Evolutionary conservation across 495 filamentous ascomycete genomes (phyloP).

Genomic region (Amorphotheca resinae): DNA sequence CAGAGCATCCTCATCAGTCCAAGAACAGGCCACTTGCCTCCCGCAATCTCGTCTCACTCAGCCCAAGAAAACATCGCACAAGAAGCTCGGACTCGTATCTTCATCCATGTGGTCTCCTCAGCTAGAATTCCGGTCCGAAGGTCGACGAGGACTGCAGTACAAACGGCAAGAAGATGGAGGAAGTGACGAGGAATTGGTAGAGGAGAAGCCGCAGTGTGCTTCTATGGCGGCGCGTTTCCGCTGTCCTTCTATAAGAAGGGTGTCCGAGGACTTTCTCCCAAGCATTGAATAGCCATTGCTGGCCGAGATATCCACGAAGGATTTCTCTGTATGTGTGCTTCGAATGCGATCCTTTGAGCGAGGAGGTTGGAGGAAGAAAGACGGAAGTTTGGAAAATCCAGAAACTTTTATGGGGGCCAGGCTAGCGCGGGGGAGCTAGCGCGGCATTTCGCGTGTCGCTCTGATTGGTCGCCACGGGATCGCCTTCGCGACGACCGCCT

Average conservation of each 20-base stretch:
- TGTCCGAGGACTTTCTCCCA: slow-evolving; percentile 99
- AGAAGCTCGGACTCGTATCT: slow-evolving; percentile 75
- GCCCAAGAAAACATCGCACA: slow-evolving; percentile 24
- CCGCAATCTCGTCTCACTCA: slow-evolving; percentile 21
- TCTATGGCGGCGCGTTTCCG: slow-evolving; percentile 99
- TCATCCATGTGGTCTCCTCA: slow-evolving; percentile 52
- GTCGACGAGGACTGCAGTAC: slow-evolving; percentile 19
- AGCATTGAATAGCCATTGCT: slow-evolving; percentile 46
- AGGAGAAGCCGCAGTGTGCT: slow-evolving; percentile 52
- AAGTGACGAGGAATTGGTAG: slow-evolving; percentile 47
- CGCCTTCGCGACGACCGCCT: not conserved
- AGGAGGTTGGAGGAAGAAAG: slow-evolving; percentile 49
- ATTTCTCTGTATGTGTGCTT: slow-evolving; percentile 91
- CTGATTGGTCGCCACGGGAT: not conserved
- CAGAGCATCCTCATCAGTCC: slow-evolving; percentile 19
- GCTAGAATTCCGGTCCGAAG: slow-evolving; percentile 8
- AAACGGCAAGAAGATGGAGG: slow-evolving; percentile 31
- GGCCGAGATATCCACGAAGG: slow-evolving; percentile 25
- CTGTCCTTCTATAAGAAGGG: slow-evolving; percentile 47
- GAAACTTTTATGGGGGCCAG: slow-evolving; percentile 15
- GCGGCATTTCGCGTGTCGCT: not conserved
- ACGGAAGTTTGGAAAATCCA: slow-evolving; percentile 2
- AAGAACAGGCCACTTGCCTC: slow-evolving; percentile 27
- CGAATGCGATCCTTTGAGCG: slow-evolving; percentile 99
- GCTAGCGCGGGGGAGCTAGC: not conserved